Evolutionary conservation across 1,139 yeast genomes (phyloP).

Genomic region (Debaryomyces nepalensis): DNA sequence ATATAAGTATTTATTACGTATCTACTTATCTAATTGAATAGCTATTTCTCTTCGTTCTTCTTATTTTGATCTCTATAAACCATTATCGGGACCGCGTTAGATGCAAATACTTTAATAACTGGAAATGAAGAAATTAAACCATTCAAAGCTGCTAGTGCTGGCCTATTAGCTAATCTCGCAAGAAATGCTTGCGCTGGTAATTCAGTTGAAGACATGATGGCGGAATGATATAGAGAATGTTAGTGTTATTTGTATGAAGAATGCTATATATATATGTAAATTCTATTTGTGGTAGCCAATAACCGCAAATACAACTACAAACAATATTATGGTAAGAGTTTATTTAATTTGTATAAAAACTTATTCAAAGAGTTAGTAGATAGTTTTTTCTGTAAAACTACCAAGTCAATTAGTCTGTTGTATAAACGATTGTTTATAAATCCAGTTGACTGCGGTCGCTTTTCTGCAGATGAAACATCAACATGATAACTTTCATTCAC

Average conservation of each 20-base stretch:
- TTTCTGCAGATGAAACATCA: background rate
- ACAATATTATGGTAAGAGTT: slow-evolving; percentile 2
- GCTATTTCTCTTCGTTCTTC: slow-evolving; percentile 11
- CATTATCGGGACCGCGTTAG: slow-evolving; percentile 61
- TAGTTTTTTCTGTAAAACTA: slow-evolving; percentile 6
- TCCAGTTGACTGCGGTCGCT: background rate
- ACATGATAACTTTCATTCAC: slow-evolving; percentile 26
- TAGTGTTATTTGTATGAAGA: background rate
- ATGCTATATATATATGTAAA: background rate
- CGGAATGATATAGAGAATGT: background rate
- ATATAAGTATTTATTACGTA: slow-evolving; percentile 7
- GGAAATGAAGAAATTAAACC: slow-evolving; percentile 67
- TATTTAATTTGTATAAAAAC: slow-evolving; percentile 8
- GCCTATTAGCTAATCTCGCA: slow-evolving; percentile 52
- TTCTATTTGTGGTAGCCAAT: slow-evolving; percentile 3
- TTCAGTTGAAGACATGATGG: slow-evolving; percentile 25
- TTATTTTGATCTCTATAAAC: slow-evolving; percentile 39
- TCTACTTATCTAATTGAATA: slow-evolving; percentile 7
- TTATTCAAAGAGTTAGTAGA: slow-evolving; percentile 7
- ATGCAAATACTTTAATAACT: slow-evolving; percentile 57
- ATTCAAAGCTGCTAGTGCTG: slow-evolving; percentile 63
- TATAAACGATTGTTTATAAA: slow-evolving; percentile 1
- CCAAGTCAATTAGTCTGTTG: slow-evolving; percentile 2
- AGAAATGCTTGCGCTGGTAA: slow-evolving; percentile 50
- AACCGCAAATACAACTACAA: slow-evolving; percentile 1